Evolutionary conservation across 2,329 filamentous ascomycete species (phyloP).

Genomic region (Basipetospora chlamydospora): DNA sequence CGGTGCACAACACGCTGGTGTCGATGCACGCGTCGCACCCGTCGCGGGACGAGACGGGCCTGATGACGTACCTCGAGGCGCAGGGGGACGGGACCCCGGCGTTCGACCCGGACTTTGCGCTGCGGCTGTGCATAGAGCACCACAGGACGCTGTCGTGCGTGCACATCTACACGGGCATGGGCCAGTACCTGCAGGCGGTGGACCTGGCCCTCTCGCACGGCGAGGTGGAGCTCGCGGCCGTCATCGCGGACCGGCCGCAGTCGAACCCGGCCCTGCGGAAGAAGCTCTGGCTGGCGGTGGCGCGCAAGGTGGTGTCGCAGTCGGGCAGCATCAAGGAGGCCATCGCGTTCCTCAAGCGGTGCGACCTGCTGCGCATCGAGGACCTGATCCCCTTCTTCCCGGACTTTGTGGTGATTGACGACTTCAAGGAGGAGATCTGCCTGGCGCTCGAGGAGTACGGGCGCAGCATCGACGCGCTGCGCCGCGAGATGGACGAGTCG

Average conservation of each 20-base stretch:
- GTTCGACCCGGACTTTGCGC: slow-evolving; percentile 91
- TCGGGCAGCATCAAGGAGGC: slow-evolving; percentile 81
- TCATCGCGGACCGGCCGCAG: slow-evolving; percentile 75
- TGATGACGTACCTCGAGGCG: slow-evolving; percentile 79
- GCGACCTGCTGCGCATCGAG: slow-evolving; percentile 85
- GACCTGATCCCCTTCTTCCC: slow-evolving; percentile 97
- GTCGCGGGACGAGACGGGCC: slow-evolving; percentile 67
- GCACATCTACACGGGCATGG: slow-evolving; percentile 95
- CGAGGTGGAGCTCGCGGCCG: slow-evolving; percentile 76
- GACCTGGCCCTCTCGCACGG: slow-evolving; percentile 82
- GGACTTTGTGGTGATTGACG: slow-evolving; percentile 95
- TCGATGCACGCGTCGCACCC: slow-evolving; percentile 86
- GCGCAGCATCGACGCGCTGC: slow-evolving; percentile 74
- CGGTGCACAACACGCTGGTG: slow-evolving; percentile 92
- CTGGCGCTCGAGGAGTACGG: slow-evolving; percentile 84
- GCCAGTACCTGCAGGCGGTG: slow-evolving; percentile 83
- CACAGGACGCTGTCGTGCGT: slow-evolving; percentile 87
- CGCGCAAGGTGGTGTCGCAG: slow-evolving; percentile 81
- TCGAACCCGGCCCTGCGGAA: slow-evolving; percentile 71
- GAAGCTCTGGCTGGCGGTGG: slow-evolving; percentile 88
- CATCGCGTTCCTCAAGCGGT: slow-evolving; percentile 84
- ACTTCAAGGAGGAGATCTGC: slow-evolving; percentile 98
- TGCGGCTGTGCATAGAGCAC: slow-evolving; percentile 89
- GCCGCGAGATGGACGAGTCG: slow-evolving; percentile 91
- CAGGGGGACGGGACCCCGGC: slow-evolving; percentile 75